These are phyloP conservation scores for Rhododendron williamsianum DNA, from an alignment of 148 eudicot species.

Conservation along the genomic window DNA sequence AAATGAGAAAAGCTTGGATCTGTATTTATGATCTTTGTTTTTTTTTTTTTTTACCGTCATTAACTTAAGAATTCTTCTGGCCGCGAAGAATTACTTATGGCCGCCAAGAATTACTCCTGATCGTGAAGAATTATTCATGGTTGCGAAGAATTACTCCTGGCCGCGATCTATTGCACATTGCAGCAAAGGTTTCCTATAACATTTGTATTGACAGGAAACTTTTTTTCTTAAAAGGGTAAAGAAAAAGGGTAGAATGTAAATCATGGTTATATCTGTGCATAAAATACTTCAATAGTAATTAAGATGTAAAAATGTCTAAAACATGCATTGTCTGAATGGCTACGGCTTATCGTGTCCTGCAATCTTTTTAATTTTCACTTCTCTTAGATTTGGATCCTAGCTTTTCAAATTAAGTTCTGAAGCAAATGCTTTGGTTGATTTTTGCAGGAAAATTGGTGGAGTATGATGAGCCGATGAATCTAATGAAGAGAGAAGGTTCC, in stretches of 20 bases:
- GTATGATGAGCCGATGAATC: conserved; percentile 75
- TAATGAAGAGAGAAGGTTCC: conserved; percentile 69
- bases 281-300: background rate
- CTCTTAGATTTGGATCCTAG: background rate
- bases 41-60: too few relatives aligned
- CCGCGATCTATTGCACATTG: too few relatives aligned
- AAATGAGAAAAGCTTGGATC: background rate
- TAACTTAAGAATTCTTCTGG: background rate
- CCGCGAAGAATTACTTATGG: too few relatives aligned
- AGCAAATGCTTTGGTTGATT: background rate
- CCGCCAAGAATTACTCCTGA: too few relatives aligned
- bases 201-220: background rate
- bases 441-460: conserved; percentile 66
- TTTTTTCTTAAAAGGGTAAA: background rate
- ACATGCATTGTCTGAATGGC: background rate
- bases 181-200: background rate
- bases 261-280: background rate
- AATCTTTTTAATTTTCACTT: background rate
- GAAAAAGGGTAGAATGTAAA: background rate
- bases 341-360: background rate
- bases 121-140: too few relatives aligned
- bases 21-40: too few relatives aligned
- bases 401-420: background rate
- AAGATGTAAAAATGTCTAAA: background rate
- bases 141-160: too few relatives aligned